These are phyloP conservation scores for Alternaria tenuissima DNA, from an alignment of 2,329 filamentous ascomycete genomes.

Conservation along the genomic window DNA sequence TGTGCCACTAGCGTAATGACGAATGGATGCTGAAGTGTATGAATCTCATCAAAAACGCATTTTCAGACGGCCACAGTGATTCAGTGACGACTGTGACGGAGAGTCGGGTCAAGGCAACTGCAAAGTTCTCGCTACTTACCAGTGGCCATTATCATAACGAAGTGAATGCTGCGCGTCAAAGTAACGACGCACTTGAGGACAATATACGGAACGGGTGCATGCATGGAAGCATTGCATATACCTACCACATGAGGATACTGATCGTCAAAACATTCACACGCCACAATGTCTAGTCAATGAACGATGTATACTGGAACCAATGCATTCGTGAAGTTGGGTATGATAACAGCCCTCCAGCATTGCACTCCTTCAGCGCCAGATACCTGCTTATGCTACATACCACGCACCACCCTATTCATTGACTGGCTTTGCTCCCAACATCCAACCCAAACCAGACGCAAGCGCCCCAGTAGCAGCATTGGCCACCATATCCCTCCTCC, in stretches of 20 bases:
- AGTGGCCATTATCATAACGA: too few relatives aligned
- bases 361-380: not conserved
- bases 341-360: not conserved
- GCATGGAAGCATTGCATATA: not conserved
- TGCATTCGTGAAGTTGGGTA: not conserved
- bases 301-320: not conserved
- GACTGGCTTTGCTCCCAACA: constrained; percentile 59
- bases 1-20: not conserved
- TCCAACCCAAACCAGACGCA: constrained; percentile 70
- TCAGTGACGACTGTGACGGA: not conserved
- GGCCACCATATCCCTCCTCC: constrained; percentile 77
- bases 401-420: constrained; percentile 20
- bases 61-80: not conserved
- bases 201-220: not conserved
- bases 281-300: not conserved
- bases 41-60: not conserved
- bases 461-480: constrained; percentile 70
- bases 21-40: not conserved
- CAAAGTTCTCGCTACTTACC: too few relatives aligned
- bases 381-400: not conserved
- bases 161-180: not conserved
- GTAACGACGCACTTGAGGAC: not conserved
- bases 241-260: not conserved
- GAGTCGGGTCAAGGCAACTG: too few relatives aligned
- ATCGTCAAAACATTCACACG: not conserved